Evolutionary conservation across 2,329 filamentous ascomycete species (phyloP).

Genomic region (Neospermospora avenae): DNA sequence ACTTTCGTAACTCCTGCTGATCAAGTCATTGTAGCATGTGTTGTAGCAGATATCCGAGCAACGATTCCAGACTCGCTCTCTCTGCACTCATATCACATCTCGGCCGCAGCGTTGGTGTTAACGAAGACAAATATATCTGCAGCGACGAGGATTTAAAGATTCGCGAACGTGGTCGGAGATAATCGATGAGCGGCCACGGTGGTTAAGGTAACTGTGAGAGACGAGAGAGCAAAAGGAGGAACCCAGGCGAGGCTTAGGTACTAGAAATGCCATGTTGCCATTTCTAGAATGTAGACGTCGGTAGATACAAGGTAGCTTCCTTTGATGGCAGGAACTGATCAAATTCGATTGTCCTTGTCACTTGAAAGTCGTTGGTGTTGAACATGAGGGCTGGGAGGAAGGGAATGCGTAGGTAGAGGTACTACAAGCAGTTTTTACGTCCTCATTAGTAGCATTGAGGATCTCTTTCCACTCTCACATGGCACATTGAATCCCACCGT

Average conservation of each 20-base stretch:
- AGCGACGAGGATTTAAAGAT: neutral
- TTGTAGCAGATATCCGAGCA: neutral
- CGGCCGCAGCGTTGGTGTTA: no score
- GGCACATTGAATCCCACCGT: no score
- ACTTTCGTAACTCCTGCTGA: neutral
- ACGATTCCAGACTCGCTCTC: neutral
- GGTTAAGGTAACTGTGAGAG: neutral
- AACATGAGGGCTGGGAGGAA: no score
- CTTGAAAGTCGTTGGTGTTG: no score
- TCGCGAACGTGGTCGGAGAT: neutral
- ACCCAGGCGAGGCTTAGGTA: neutral
- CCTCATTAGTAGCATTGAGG: no score
- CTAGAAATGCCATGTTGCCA: neutral
- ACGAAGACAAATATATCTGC: neutral
- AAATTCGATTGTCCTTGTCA: no score
- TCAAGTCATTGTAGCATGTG: neutral
- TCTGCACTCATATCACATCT: neutral
- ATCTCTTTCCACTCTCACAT: no score
- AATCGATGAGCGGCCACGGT: neutral
- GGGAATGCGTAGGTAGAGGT: no score
- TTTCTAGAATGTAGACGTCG: neutral
- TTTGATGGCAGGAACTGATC: no score
- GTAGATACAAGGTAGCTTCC: no score
- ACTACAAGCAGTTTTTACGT: no score
- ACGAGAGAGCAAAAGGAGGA: neutral